Evolutionary conservation across 2,329 filamentous ascomycete genomes (phyloP).

Genomic region (Blastomyces silverae): DNA sequence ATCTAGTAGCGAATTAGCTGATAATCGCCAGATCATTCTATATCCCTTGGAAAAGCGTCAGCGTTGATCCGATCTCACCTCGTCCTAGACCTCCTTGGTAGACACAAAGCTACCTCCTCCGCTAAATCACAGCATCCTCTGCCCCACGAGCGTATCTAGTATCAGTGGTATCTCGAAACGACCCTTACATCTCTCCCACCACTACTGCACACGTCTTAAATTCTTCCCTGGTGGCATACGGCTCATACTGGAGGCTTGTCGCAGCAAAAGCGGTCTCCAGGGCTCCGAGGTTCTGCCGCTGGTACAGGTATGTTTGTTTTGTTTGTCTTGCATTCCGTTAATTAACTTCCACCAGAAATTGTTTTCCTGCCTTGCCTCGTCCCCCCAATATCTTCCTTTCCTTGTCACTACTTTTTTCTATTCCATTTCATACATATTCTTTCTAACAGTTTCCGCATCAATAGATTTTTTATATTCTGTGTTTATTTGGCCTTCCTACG

Average conservation of each 20-base stretch:
- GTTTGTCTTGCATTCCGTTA: slow-evolving; percentile 6
- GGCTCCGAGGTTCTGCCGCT: not conserved
- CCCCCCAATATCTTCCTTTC: not conserved
- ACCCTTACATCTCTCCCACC: not conserved
- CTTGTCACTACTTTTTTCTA: not conserved
- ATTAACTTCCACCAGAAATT: slow-evolving; percentile 4
- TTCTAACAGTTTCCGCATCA: not conserved
- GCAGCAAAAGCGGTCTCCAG: not conserved
- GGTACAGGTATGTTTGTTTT: slow-evolving; percentile 9
- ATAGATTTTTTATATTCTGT: not conserved
- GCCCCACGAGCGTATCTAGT: not conserved
- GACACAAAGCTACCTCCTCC: not conserved
- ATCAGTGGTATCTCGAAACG: not conserved
- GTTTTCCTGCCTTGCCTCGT: not conserved
- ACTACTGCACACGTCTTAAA: not conserved
- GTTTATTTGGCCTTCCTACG: not conserved
- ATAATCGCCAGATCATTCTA: not conserved
- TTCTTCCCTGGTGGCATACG: not conserved
- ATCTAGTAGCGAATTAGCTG: not conserved
- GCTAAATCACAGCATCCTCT: not conserved
- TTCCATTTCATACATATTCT: not conserved
- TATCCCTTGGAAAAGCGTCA: not conserved
- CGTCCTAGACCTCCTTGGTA: not conserved
- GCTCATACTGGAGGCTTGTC: not conserved
- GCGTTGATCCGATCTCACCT: not conserved